Conservation (phyloP, 148 eudicot species). For the Spergularia bocconei region DNA sequence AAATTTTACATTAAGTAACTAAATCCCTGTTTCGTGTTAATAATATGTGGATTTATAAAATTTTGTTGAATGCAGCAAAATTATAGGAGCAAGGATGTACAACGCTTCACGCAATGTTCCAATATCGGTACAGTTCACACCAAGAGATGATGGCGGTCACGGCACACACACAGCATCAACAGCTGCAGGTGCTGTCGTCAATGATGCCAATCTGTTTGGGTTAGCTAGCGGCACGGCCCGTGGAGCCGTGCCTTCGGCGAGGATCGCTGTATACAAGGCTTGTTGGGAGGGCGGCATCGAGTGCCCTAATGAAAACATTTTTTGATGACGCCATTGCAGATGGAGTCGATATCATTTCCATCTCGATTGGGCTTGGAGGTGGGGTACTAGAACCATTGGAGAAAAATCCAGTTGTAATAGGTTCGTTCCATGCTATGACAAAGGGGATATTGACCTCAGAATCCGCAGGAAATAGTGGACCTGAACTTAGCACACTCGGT, state of each 20-base stretch:
- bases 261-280: slow-evolving; percentile 9
- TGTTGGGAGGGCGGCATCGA: not conserved
- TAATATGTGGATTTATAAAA: too few species aligned
- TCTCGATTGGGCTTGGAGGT: not conserved
- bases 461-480: slow-evolving; percentile 46
- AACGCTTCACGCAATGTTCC: too few species aligned
- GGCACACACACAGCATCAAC: slow-evolving; percentile 12
- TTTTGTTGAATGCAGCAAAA: slow-evolving; percentile 3
- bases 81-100: not conserved
- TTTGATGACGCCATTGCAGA: slow-evolving; percentile 13
- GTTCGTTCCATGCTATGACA: slow-evolving; percentile 45
- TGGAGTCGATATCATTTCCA: slow-evolving; percentile 6
- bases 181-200: not conserved
- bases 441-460: slow-evolving; percentile 31
- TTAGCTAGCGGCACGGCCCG: not conserved
- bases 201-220: not conserved
- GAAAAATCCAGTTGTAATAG: slow-evolving; percentile 38
- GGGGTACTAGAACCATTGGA: too few species aligned
- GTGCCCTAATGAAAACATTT: not conserved
- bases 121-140: not conserved
- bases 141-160: not conserved
- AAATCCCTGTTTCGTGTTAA: too few species aligned
- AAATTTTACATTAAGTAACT: too few species aligned
- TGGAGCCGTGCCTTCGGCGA: slow-evolving; percentile 3
- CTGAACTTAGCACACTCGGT: not conserved